Evolutionary conservation across 2,329 filamentous ascomycete species (phyloP).

Genomic region (Alternaria dauci): DNA sequence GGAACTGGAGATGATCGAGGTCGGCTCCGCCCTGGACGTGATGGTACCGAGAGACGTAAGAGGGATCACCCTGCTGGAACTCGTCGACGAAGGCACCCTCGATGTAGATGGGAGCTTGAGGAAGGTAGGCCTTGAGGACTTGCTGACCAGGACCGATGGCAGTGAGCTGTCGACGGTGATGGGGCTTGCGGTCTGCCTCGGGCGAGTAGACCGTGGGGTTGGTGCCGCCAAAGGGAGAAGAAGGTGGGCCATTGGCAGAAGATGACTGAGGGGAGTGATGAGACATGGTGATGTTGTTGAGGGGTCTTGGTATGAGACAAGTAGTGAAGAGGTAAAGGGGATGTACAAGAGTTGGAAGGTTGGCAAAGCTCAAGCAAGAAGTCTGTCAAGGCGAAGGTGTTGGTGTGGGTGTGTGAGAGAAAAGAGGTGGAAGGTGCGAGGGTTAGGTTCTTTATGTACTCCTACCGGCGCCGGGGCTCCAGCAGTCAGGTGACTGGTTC

Average conservation of each 20-base stretch:
- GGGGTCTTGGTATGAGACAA: slow-evolving; percentile 1
- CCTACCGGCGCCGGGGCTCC: background rate
- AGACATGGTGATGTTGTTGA: slow-evolving; percentile 32
- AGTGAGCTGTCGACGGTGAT: slow-evolving; percentile 25
- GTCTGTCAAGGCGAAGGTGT: slow-evolving; percentile 20
- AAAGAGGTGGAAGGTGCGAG: slow-evolving; percentile 24
- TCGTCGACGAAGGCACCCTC: slow-evolving; percentile 39
- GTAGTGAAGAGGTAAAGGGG: slow-evolving; percentile 16
- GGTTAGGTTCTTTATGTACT: slow-evolving; percentile 22
- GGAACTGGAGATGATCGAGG: slow-evolving; percentile 34
- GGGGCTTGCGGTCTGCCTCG: slow-evolving; percentile 29
- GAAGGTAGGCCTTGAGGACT: slow-evolving; percentile 22
- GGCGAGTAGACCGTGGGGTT: slow-evolving; percentile 43
- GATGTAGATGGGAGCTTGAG: slow-evolving; percentile 22
- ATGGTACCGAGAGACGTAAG: slow-evolving; percentile 40
- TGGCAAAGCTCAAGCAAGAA: slow-evolving; percentile 29
- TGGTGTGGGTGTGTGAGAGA: slow-evolving; percentile 1
- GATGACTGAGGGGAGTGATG: slow-evolving; percentile 37
- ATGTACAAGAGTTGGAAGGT: slow-evolving; percentile 20
- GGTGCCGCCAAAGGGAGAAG: slow-evolving; percentile 39
- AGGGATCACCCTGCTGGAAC: slow-evolving; percentile 24
- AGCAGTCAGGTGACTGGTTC: slow-evolving; percentile 18
- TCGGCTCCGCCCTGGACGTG: slow-evolving; percentile 35
- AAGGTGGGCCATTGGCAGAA: slow-evolving; percentile 29
- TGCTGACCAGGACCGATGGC: slow-evolving; percentile 18